These are phyloP conservation scores for Coffea canephora DNA, from an alignment of 257 asterid species.

Conservation along the genomic window DNA sequence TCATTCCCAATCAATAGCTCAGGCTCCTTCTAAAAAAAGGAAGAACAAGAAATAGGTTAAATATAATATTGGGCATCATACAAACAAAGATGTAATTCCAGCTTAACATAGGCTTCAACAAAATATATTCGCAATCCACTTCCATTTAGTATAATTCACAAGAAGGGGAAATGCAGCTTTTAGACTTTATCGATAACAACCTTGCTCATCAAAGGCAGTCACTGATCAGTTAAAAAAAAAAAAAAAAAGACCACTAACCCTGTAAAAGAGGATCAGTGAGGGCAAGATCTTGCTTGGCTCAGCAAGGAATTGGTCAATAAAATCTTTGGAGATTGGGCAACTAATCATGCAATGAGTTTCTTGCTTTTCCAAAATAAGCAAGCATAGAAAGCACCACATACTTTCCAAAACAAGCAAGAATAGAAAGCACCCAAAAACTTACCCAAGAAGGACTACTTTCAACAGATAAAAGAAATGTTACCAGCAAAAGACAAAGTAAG, in stretches of 20 bases:
- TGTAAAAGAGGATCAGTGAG: background rate
- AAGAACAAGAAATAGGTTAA: constrained; percentile 15
- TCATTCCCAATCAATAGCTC: constrained; percentile 89
- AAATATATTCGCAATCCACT: background rate
- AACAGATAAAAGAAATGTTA: background rate
- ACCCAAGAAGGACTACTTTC: background rate
- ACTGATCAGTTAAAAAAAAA: background rate
- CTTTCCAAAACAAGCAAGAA: background rate
- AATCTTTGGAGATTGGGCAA: background rate
- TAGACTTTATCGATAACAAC: background rate
- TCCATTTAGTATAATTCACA: background rate
- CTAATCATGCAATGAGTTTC: background rate
- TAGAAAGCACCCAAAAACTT: background rate
- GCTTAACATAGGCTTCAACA: background rate
- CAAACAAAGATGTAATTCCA: too few species aligned
- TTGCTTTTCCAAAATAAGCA: background rate
- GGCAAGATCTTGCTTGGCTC: background rate
- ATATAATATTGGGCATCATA: background rate
- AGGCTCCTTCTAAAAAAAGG: constrained; percentile 73
- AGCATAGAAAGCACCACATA: background rate
- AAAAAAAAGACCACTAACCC: background rate
- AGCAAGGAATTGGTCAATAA: background rate
- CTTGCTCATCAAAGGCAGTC: background rate
- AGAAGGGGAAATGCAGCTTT: background rate
- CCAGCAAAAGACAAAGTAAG: background rate